Percentiles rank a stretch among this genome's conserved stretches.
Conservation (phyloP, 1,139 yeast genomes). For the Saccharomyces pastorianus region DNA sequence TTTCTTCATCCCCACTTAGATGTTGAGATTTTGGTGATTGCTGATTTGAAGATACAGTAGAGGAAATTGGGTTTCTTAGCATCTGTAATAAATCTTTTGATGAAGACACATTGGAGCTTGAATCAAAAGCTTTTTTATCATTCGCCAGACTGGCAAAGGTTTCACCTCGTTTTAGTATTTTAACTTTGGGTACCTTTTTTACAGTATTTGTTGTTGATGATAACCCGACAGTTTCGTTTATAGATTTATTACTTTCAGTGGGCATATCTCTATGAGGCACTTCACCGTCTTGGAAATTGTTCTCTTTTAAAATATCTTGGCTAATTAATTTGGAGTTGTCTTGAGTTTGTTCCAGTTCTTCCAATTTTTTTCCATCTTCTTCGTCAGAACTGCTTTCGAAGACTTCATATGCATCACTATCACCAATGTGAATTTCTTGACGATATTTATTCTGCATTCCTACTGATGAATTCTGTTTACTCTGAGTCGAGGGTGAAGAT, state of each 20-base stretch:
- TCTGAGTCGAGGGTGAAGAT: neutral
- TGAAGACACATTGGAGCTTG: neutral
- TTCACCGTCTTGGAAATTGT: slow-evolving; percentile 26
- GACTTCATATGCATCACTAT: slow-evolving; percentile 15
- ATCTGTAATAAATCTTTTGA: slow-evolving; percentile 5
- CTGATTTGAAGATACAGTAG: neutral
- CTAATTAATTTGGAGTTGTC: slow-evolving; percentile 1
- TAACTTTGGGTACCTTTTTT: slow-evolving; percentile 20
- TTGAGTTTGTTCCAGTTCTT: slow-evolving; percentile 6
- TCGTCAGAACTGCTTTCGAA: slow-evolving; percentile 15
- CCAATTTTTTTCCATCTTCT: slow-evolving; percentile 9
- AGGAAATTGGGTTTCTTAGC: slow-evolving; percentile 6
- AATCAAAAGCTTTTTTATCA: neutral
- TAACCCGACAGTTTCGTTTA: slow-evolving; percentile 3
- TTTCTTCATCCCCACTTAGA: slow-evolving; percentile 8
- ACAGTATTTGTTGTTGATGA: slow-evolving; percentile 4
- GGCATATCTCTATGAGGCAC: slow-evolving; percentile 35
- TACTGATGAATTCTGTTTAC: neutral
- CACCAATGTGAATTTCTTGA: slow-evolving; percentile 1
- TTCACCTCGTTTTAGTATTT: slow-evolving; percentile 31
- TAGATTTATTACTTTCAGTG: slow-evolving; percentile 8
- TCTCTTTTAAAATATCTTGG: slow-evolving; percentile 8
- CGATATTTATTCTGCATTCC: neutral
- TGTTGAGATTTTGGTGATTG: slow-evolving; percentile 5
- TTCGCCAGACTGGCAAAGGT: slow-evolving; percentile 9